phyloP scores from a whole-genome alignment of 306 rosid genomes.

The Sesbania bispinosa region DNA sequence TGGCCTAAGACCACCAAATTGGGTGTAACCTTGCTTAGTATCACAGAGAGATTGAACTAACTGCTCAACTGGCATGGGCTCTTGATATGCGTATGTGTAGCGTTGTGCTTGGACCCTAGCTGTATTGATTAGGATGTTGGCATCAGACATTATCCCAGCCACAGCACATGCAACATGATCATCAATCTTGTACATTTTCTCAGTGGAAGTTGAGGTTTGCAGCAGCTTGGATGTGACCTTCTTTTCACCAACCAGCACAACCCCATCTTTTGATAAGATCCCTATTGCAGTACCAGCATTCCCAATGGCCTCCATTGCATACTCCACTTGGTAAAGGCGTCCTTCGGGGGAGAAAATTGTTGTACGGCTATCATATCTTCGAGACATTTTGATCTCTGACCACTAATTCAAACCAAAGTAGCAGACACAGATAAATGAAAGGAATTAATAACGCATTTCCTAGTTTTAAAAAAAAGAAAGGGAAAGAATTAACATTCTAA shows the following conservation, averaged over 20 bases:
- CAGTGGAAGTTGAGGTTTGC: conserved; percentile 51
- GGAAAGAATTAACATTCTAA: neutral
- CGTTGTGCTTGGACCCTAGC: conserved; percentile 56
- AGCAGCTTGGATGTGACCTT: conserved; percentile 53
- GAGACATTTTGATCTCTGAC: conserved; percentile 39
- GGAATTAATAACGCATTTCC: neutral
- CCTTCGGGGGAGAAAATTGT: conserved; percentile 57
- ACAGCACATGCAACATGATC: conserved; percentile 56
- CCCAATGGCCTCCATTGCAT: conserved; percentile 56
- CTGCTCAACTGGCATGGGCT: conserved; percentile 57
- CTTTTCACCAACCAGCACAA: conserved; percentile 50
- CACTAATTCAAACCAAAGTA: conserved; percentile 7
- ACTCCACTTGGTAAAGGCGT: conserved; percentile 54
- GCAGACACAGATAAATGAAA: neutral
- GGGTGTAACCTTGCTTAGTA: conserved; percentile 51
- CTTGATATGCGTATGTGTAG: conserved; percentile 43
- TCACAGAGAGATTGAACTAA: conserved; percentile 53
- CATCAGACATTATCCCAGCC: conserved; percentile 55
- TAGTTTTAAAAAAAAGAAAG: neutral
- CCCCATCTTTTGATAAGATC: conserved; percentile 49
- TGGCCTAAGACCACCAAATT: conserved; percentile 50
- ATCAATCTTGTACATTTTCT: conserved; percentile 53
- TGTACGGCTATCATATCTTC: conserved; percentile 54
- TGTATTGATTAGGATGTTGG: conserved; percentile 49
- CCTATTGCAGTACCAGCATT: conserved; percentile 56